Percentiles rank a stretch among this genome's conserved stretches.
Conservation (phyloP, 345 rosid species). For the Geranium brycei region DNA sequence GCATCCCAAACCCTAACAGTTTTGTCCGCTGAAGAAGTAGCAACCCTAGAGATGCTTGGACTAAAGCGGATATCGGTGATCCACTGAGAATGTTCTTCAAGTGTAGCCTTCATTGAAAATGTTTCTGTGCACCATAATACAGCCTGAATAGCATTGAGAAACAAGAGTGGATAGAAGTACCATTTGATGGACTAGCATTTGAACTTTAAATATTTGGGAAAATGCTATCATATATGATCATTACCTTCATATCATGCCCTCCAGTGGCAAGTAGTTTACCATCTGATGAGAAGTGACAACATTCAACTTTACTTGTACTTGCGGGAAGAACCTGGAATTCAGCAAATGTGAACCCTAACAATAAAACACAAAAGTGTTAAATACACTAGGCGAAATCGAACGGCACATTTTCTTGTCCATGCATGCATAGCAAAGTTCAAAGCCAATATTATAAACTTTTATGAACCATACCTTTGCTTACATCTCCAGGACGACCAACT, state of each 20-base stretch:
- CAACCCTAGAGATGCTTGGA: slow-evolving; percentile 43
- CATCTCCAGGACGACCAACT: slow-evolving; percentile 24
- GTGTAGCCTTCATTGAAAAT: slow-evolving; percentile 29
- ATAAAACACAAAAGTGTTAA: neutral
- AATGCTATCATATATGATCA: neutral
- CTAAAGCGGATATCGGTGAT: slow-evolving; percentile 65
- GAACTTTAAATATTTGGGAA: neutral
- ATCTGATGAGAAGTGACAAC: slow-evolving; percentile 60
- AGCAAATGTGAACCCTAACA: slow-evolving; percentile 32
- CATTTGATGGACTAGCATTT: neutral
- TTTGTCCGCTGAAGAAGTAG: slow-evolving; percentile 59
- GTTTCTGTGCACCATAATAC: slow-evolving; percentile 52
- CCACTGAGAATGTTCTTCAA: slow-evolving; percentile 49
- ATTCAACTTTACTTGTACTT: slow-evolving; percentile 34
- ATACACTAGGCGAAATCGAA: neutral
- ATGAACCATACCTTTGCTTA: slow-evolving; percentile 31
- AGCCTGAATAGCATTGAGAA: slow-evolving; percentile 26
- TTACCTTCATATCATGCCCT: slow-evolving; percentile 54
- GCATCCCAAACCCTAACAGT: slow-evolving; percentile 63
- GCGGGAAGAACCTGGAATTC: slow-evolving; percentile 32
- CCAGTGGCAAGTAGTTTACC: slow-evolving; percentile 67
- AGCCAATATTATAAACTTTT: slow-evolving; percentile 1
- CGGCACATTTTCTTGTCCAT: no score
- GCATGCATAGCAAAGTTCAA: neutral
- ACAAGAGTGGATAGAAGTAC: neutral